Evolutionary conservation across 2,329 filamentous ascomycete genomes (phyloP).

Genomic region (Diaporthe humulicola): DNA sequence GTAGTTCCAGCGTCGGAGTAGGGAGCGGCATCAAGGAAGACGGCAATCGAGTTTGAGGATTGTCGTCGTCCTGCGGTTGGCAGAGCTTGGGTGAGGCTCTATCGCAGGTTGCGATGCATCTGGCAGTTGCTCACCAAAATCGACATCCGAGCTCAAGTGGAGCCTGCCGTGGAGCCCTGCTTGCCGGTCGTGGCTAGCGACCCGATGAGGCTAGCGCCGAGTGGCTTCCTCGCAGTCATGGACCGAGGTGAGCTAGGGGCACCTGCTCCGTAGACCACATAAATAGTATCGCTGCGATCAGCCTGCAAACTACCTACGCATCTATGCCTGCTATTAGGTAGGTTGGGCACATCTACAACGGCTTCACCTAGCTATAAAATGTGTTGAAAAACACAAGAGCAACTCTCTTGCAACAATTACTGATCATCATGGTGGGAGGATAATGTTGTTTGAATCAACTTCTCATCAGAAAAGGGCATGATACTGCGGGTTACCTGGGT

Average conservation of each 20-base stretch:
- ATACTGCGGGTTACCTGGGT: not conserved
- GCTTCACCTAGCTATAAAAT: not conserved
- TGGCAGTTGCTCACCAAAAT: constrained; percentile 27
- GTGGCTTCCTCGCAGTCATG: not conserved
- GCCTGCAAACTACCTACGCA: not conserved
- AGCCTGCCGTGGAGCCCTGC: constrained; percentile 28
- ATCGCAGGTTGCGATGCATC: constrained; percentile 21
- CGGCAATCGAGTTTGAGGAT: constrained; percentile 20
- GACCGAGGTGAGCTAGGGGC: not conserved
- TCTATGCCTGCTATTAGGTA: not conserved
- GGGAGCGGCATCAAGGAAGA: constrained; percentile 15
- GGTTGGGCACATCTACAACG: not conserved
- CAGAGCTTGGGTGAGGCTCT: constrained; percentile 31
- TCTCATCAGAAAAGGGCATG: not conserved
- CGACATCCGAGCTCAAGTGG: constrained; percentile 33
- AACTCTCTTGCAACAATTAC: not conserved
- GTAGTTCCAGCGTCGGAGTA: constrained; percentile 22
- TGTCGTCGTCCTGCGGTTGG: constrained; percentile 14
- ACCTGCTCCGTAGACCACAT: not conserved
- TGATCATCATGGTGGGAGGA: not conserved
- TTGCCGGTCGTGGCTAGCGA: not conserved
- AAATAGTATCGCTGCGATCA: not conserved
- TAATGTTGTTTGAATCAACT: not conserved
- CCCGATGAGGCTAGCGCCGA: constrained; percentile 3
- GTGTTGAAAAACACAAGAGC: not conserved